phyloP scores from a whole-genome alignment of 352 stramenopile species.

The Phytopythium aichiense region DNA sequence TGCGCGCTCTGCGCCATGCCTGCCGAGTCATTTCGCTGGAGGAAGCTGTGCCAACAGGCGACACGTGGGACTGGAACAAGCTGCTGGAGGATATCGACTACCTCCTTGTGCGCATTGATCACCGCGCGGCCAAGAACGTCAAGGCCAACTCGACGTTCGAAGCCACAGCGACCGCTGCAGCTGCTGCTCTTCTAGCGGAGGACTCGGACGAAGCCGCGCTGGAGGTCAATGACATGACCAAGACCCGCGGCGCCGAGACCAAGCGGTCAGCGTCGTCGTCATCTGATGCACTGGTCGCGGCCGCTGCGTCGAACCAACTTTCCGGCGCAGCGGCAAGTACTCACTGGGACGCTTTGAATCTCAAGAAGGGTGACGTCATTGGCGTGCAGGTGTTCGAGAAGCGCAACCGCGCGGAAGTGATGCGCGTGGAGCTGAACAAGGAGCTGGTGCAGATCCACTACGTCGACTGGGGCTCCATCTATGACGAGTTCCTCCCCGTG shows the following conservation, averaged over 20 bases:
- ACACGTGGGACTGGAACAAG: slow-evolving; percentile 80
- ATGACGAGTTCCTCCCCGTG: slow-evolving; percentile 74
- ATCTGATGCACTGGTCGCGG: neutral
- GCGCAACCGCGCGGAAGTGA: slow-evolving; percentile 58
- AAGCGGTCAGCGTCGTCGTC: neutral
- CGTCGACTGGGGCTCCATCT: slow-evolving; percentile 77
- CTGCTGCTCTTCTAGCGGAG: slow-evolving; percentile 19
- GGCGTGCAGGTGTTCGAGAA: slow-evolving; percentile 77
- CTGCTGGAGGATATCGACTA: slow-evolving; percentile 71
- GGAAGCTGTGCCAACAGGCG: slow-evolving; percentile 59
- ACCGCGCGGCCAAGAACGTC: slow-evolving; percentile 32
- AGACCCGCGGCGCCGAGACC: neutral
- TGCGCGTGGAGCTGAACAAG: slow-evolving; percentile 63
- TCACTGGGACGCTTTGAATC: slow-evolving; percentile 60
- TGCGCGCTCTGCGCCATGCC: slow-evolving; percentile 58
- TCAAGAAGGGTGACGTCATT: slow-evolving; percentile 61
- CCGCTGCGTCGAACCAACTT: neutral
- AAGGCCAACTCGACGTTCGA: slow-evolving; percentile 25
- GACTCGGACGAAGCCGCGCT: slow-evolving; percentile 22
- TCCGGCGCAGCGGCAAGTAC: slow-evolving; percentile 23
- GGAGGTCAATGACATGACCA: neutral
- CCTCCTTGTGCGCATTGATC: slow-evolving; percentile 55
- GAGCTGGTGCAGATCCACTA: slow-evolving; percentile 79
- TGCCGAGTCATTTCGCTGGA: slow-evolving; percentile 63
- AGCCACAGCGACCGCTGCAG: slow-evolving; percentile 20